Conservation (phyloP, 768 basidiomycete genomes). For the Peribolospora baueri region DNA sequence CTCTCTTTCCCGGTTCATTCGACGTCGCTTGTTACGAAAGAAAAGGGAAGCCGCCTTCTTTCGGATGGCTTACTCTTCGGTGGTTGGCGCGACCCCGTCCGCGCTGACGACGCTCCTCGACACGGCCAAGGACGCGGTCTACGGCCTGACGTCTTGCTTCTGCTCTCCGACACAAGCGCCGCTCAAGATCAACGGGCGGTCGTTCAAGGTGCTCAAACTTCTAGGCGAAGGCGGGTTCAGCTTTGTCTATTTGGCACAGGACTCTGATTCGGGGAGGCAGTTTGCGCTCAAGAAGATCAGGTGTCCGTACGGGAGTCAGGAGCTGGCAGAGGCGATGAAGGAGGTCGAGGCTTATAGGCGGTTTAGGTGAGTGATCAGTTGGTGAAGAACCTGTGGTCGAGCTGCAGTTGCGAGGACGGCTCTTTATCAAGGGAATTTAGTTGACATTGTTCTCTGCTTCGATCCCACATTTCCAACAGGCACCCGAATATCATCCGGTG, state of each 20-base stretch:
- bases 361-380: conserved; percentile 43
- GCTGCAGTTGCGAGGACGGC: neutral
- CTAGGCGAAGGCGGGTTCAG: conserved; percentile 92
- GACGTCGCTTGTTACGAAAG: too few relatives aligned
- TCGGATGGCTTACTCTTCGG: too few relatives aligned
- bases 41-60: too few relatives aligned
- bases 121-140: conserved; percentile 56
- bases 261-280: conserved; percentile 34
- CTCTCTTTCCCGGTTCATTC: too few relatives aligned
- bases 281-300: conserved; percentile 95
- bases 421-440: neutral
- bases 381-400: neutral
- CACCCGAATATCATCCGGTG: conserved; percentile 85
- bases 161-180: conserved; percentile 50
- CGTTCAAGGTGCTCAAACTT: conserved; percentile 74
- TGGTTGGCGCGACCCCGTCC: too few relatives aligned
- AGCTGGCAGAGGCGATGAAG: conserved; percentile 35
- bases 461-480: conserved; percentile 21
- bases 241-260: conserved; percentile 28
- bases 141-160: conserved; percentile 54
- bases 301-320: conserved; percentile 66
- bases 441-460: neutral
- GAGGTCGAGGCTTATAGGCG: conserved; percentile 46
- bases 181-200: conserved; percentile 79
- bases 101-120: conserved; percentile 36